These are phyloP conservation scores for Tetraselmis striata DNA, from an alignment of 139 green algal genomes.

Conservation along the genomic window DNA sequence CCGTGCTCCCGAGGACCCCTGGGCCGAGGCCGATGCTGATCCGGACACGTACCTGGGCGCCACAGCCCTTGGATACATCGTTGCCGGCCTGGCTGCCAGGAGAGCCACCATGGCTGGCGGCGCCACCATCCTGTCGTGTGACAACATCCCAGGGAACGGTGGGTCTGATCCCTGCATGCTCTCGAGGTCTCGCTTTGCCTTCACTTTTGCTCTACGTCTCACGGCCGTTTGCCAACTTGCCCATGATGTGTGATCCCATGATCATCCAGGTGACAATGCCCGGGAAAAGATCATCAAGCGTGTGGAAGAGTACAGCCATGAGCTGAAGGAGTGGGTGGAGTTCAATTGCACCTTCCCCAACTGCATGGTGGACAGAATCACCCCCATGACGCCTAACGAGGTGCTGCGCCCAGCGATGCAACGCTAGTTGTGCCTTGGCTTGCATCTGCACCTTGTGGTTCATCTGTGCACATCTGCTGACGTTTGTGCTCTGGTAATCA, in stretches of 20 bases:
- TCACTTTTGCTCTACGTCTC: no score
- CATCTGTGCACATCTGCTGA: no score
- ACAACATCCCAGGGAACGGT: not conserved
- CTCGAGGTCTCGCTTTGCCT: no score
- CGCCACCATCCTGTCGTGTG: not conserved
- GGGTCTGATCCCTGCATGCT: no score
- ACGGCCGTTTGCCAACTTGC: no score
- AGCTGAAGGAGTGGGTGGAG: conserved; percentile 1
- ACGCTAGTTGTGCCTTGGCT: no score
- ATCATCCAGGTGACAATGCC: not conserved
- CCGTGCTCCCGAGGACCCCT: not conserved
- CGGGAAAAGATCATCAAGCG: not conserved
- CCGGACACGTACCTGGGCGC: not conserved
- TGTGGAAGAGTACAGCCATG: not conserved
- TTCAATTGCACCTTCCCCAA: not conserved
- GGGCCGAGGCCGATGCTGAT: not conserved
- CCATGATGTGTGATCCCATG: not conserved
- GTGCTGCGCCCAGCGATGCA: no score
- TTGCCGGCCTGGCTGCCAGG: not conserved
- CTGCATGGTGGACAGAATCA: conserved; percentile 10
- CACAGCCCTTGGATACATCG: conserved; percentile 1
- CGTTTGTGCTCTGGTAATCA: not conserved
- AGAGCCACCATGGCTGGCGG: not conserved
- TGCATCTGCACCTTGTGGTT: no score
- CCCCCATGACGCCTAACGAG: not conserved